Evolutionary conservation across 2,329 filamentous ascomycete genomes (phyloP).

Genomic region (Nemania sp.): DNA sequence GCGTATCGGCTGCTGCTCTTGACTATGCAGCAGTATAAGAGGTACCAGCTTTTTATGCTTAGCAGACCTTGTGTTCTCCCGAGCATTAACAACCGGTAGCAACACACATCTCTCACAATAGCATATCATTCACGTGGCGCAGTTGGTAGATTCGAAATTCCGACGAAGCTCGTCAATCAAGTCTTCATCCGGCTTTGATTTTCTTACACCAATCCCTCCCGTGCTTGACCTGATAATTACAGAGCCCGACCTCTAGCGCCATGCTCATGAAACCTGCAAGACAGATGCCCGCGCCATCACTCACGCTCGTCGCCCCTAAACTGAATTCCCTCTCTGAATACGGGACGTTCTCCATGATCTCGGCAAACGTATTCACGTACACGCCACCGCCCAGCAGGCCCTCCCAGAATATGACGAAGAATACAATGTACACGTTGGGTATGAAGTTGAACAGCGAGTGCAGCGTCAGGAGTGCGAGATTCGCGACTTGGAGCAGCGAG

Average conservation of each 20-base stretch:
- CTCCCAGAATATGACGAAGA: slow-evolving; percentile 88
- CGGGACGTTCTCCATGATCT: slow-evolving; percentile 83
- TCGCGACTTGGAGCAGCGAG: slow-evolving; percentile 78
- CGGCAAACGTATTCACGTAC: slow-evolving; percentile 94
- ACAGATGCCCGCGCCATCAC: slow-evolving; percentile 88
- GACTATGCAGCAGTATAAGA: too few species aligned
- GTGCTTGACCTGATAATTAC: slow-evolving; percentile 79
- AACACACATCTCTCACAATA: too few species aligned
- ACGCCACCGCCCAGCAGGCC: slow-evolving; percentile 87
- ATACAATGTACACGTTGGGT: slow-evolving; percentile 84
- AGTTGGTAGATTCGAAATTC: background rate
- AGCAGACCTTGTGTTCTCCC: too few species aligned
- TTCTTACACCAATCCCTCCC: slow-evolving; percentile 75
- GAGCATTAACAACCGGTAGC: too few species aligned
- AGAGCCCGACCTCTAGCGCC: slow-evolving; percentile 78
- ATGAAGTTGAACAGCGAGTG: slow-evolving; percentile 83
- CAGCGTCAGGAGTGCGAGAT: slow-evolving; percentile 71
- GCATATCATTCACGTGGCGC: too few species aligned
- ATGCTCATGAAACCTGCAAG: slow-evolving; percentile 85
- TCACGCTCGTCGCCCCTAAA: slow-evolving; percentile 85
- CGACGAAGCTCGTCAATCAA: background rate
- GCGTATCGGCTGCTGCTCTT: too few species aligned
- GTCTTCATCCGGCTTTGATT: slow-evolving; percentile 47
- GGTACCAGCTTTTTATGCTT: too few species aligned
- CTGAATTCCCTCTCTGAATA: slow-evolving; percentile 86